A percentile compares a stretch with the other conserved stretches of the same genome.
These are phyloP conservation scores for Scheffersomyces lignosus DNA, from an alignment of 805 yeast species.

Conservation along the genomic window DNA sequence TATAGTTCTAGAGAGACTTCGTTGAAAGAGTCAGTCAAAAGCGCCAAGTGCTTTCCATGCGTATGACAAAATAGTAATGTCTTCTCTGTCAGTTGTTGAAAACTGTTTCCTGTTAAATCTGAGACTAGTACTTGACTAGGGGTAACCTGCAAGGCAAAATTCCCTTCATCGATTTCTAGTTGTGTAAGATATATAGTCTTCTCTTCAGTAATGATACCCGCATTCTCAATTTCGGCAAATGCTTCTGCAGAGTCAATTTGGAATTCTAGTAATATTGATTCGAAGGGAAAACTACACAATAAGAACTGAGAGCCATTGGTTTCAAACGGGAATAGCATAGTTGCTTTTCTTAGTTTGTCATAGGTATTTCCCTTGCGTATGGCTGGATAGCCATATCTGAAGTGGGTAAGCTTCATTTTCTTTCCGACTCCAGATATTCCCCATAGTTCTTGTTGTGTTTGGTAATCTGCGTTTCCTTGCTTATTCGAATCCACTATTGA, in stretches of 20 bases:
- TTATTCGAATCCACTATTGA: conserved; percentile 29
- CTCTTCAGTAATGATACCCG: conserved; percentile 12
- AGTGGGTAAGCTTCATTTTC: conserved; percentile 30
- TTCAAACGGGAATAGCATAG: conserved; percentile 14
- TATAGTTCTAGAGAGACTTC: not conserved
- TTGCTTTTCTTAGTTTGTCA: conserved; percentile 31
- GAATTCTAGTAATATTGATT: conserved; percentile 35
- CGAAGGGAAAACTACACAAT: conserved; percentile 39
- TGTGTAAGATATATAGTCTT: conserved; percentile 16
- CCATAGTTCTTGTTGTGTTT: conserved; percentile 43
- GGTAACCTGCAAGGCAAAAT: conserved; percentile 27
- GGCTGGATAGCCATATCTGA: conserved; percentile 33
- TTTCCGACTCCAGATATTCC: conserved; percentile 38
- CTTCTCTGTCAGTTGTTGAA: conserved; percentile 5
- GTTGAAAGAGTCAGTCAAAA: conserved; percentile 19
- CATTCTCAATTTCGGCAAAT: conserved; percentile 26
- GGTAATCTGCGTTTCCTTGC: conserved; percentile 15
- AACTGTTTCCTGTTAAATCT: conserved; percentile 14
- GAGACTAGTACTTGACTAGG: conserved; percentile 19
- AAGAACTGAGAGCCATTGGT: conserved; percentile 22
- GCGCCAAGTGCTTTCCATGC: conserved; percentile 7
- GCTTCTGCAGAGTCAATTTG: conserved; percentile 20
- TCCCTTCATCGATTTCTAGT: conserved; percentile 10
- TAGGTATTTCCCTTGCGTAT: conserved; percentile 24
- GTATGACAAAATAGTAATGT: conserved; percentile 14